These are phyloP conservation scores for Hymenoscyphus infarciens DNA, from an alignment of 2,329 filamentous ascomycete species.

Conservation along the genomic window DNA sequence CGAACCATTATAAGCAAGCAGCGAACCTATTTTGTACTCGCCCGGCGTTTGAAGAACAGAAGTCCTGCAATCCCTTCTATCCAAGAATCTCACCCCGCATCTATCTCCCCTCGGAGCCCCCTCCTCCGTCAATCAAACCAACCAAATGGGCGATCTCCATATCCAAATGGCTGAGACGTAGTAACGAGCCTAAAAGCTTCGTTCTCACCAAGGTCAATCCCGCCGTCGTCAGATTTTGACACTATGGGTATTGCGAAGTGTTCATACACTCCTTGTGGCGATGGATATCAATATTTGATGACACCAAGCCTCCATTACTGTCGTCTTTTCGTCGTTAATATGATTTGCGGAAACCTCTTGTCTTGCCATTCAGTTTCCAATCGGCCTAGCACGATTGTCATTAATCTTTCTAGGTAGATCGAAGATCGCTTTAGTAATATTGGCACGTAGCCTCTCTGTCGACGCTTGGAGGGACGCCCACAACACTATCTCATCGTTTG, in stretches of 20 bases:
- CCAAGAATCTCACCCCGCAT: not conserved
- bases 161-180: conserved; percentile 2
- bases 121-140: not conserved
- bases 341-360: not conserved
- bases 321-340: not conserved
- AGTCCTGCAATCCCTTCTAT: not conserved
- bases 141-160: not conserved
- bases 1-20: conserved; percentile 6
- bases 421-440: not conserved
- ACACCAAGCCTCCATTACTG: not conserved
- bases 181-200: conserved; percentile 2
- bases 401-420: not conserved
- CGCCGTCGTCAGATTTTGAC: not conserved
- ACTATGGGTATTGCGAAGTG: not conserved
- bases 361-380: not conserved
- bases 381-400: not conserved
- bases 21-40: conserved; percentile 5
- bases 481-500: not conserved
- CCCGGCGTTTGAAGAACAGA: not conserved
- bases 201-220: not conserved
- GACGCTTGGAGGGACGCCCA: not conserved
- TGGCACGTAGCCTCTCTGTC: not conserved
- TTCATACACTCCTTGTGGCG: not conserved
- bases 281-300: not conserved
- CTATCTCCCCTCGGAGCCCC: not conserved